phyloP scores from a whole-genome alignment of 305 asterid genomes.

The Solanum hybrid region DNA sequence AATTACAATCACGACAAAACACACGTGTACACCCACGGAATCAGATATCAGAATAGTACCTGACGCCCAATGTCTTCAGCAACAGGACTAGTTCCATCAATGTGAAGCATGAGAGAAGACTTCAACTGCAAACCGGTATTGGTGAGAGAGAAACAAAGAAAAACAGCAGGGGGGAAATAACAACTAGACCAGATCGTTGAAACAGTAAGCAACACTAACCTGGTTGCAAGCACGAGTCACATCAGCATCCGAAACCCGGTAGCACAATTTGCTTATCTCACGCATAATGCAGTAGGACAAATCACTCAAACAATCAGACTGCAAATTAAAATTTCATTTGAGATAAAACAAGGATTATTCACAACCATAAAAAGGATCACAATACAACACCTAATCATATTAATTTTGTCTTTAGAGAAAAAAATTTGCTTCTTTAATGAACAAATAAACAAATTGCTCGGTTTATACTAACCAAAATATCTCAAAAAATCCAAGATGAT shows the following conservation, averaged over 20 bases:
- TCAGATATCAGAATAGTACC: constrained; percentile 28
- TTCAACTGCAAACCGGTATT: constrained; percentile 48
- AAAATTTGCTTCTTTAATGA: not conserved
- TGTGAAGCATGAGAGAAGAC: constrained; percentile 84
- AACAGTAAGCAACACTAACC: constrained; percentile 26
- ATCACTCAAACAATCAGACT: constrained; percentile 93
- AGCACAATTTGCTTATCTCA: constrained; percentile 63
- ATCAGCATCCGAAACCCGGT: constrained; percentile 74
- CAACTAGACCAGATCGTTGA: not conserved
- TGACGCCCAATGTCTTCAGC: constrained; percentile 98
- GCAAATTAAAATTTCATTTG: constrained; percentile 6
- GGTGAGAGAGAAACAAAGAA: constrained; percentile 3
- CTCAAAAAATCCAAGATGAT: not conserved
- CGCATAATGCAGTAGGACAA: constrained; percentile 78
- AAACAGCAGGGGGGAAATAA: not conserved
- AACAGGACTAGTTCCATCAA: constrained; percentile 87
- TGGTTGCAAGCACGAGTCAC: constrained; percentile 90
- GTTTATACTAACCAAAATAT: not conserved
- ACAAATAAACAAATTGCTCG: not conserved
- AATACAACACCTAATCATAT: not conserved
- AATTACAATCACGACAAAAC: not conserved
- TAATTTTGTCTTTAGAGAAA: not conserved
- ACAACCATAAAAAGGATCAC: not conserved
- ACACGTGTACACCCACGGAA: not conserved
- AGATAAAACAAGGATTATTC: not conserved